Evolutionary conservation across 371 early-diverging fungal genomes (phyloP).

Genomic region (Ecytonucleospora hepatopenaei): DNA sequence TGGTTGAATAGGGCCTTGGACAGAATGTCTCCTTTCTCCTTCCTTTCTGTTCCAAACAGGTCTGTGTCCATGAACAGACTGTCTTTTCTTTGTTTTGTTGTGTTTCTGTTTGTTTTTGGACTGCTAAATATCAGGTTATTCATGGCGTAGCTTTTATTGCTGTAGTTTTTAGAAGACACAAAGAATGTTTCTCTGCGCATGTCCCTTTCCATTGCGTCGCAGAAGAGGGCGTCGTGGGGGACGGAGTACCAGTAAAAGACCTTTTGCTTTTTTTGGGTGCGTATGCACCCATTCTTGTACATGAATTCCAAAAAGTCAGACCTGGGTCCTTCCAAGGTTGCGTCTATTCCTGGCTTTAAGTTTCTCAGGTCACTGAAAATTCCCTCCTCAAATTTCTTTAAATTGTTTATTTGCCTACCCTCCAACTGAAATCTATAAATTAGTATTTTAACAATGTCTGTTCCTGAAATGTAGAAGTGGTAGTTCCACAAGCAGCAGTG

Average conservation of each 20-base stretch:
- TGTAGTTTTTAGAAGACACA: constrained; percentile 49
- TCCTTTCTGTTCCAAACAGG: background rate
- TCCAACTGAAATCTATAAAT: constrained; percentile 78
- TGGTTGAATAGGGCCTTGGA: background rate
- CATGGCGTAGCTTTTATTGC: background rate
- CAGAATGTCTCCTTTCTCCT: background rate
- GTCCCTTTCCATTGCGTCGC: constrained; percentile 93
- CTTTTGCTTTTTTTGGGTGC: constrained; percentile 95
- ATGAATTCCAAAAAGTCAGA: constrained; percentile 86
- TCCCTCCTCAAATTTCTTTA: constrained; percentile 98
- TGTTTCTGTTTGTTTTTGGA: constrained; percentile 3
- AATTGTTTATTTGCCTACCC: constrained; percentile 69
- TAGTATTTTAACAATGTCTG: constrained; percentile 88
- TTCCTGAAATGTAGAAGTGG: constrained; percentile 65
- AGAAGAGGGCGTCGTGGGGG: constrained; percentile 81
- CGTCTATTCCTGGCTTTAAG: constrained; percentile 88
- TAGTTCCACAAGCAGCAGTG: constrained; percentile 58
- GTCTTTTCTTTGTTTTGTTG: background rate
- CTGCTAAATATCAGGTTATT: constrained; percentile 3
- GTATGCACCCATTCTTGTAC: constrained; percentile 87
- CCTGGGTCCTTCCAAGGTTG: constrained; percentile 82
- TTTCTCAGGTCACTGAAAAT: constrained; percentile 87
- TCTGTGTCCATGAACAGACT: too few relatives aligned
- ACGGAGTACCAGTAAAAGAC: constrained; percentile 97
- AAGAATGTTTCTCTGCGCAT: constrained; percentile 69